phyloP scores from a whole-genome alignment of 2,329 filamentous ascomycete genomes.

The Beauveria sp. region DNA sequence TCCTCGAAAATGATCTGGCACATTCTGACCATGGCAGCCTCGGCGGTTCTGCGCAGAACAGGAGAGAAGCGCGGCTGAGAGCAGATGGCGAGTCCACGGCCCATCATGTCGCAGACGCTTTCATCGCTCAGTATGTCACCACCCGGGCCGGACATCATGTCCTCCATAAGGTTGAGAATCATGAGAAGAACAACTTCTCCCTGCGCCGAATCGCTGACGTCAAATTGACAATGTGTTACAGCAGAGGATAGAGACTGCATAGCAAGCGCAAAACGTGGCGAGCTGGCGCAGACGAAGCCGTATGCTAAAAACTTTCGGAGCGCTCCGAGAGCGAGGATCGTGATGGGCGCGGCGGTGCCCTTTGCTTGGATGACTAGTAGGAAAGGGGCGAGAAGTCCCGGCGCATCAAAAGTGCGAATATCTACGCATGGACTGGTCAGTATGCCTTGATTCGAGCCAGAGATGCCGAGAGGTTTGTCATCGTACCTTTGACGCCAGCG shows the following conservation, averaged over 20 bases:
- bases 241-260: constrained; percentile 94
- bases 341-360: constrained; percentile 92
- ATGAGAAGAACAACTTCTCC: constrained; percentile 92
- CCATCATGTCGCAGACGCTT: constrained; percentile 99
- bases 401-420: constrained; percentile 81
- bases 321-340: constrained; percentile 84
- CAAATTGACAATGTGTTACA: constrained; percentile 95
- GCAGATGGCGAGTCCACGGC: constrained; percentile 92
- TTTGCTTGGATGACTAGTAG: constrained; percentile 94
- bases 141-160: constrained; percentile 90
- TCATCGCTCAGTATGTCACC: constrained; percentile 94
- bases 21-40: constrained; percentile 98
- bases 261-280: constrained; percentile 79
- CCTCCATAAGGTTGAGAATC: constrained; percentile 96
- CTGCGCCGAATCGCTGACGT: constrained; percentile 88
- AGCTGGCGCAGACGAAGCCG: constrained; percentile 76
- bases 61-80: constrained; percentile 89
- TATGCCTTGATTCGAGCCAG: neutral
- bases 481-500: constrained; percentile 69
- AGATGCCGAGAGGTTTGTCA: neutral
- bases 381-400: constrained; percentile 84
- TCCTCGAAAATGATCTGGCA: constrained; percentile 97
- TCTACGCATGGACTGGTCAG: constrained; percentile 41
- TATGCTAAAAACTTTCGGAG: constrained; percentile 97
- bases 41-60: constrained; percentile 80